phyloP scores from a whole-genome alignment of 139 green algal species.

The Deuterostichococcus epilithicus region DNA sequence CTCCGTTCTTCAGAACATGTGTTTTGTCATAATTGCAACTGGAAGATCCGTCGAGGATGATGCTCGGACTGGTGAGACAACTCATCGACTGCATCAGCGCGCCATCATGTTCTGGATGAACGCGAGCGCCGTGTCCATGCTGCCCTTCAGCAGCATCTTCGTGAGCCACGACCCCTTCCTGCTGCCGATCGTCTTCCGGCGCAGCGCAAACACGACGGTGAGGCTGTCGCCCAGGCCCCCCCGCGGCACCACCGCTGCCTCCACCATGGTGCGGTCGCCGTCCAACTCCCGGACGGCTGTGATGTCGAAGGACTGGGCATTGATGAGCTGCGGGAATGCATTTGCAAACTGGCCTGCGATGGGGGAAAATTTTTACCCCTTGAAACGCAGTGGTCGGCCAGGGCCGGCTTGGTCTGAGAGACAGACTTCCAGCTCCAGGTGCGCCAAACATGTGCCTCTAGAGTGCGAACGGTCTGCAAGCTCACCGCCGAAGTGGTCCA shows the following conservation, averaged over 20 bases:
- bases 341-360: constrained; percentile 34
- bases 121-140: neutral
- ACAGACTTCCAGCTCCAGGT: too few relatives aligned
- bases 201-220: constrained; percentile 30
- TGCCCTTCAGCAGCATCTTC: constrained; percentile 29
- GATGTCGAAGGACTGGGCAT: constrained; percentile 20
- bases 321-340: constrained; percentile 35
- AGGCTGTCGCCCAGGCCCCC: neutral
- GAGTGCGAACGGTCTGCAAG: neutral
- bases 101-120: constrained; percentile 7
- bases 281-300: neutral
- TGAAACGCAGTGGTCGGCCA: too few relatives aligned
- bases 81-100: too few relatives aligned
- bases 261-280: constrained; percentile 11
- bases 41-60: too few relatives aligned
- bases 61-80: too few relatives aligned
- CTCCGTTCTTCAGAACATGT: too few relatives aligned
- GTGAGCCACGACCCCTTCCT: constrained; percentile 60
- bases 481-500: constrained; percentile 69
- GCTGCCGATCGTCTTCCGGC: constrained; percentile 34
- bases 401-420: too few relatives aligned
- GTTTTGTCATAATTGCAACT: too few relatives aligned
- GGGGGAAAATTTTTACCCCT: neutral
- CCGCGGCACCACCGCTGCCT: constrained; percentile 16
- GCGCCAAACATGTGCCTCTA: too few relatives aligned